phyloP scores from a whole-genome alignment of 2,329 filamentous ascomycete species.

The Iodosphaeria phyllophila region DNA sequence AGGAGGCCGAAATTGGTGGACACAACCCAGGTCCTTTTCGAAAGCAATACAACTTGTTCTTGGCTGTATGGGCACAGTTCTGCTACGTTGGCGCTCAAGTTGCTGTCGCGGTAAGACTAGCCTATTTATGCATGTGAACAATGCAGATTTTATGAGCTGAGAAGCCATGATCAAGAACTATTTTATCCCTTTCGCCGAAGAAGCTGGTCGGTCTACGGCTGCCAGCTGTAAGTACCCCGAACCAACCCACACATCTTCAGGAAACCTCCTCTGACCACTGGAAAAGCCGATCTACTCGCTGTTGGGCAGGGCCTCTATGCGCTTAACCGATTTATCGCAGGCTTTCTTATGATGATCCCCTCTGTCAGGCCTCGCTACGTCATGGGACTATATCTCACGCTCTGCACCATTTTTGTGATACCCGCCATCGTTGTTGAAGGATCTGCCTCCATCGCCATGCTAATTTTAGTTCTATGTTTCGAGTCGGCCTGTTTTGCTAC shows the following conservation, averaged over 20 bases:
- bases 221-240: neutral
- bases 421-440: conserved; percentile 26
- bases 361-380: conserved; percentile 46
- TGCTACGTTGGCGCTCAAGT: conserved; percentile 61
- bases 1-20: no score
- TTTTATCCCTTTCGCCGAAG: no score
- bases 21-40: no score
- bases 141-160: no score
- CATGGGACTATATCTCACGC: conserved; percentile 45
- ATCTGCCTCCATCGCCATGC: conserved; percentile 35
- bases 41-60: conserved; percentile 60
- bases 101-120: conserved; percentile 26
- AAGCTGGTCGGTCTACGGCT: no score
- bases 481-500: conserved; percentile 69
- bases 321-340: conserved; percentile 51
- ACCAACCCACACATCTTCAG: conserved; percentile 16
- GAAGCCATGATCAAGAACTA: no score
- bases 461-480: conserved; percentile 59
- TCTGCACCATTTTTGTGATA: conserved; percentile 43
- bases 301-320: conserved; percentile 59
- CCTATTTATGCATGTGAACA: neutral
- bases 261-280: conserved; percentile 5
- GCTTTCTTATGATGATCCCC: conserved; percentile 48
- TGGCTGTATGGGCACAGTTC: conserved; percentile 59
- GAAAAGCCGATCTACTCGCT: conserved; percentile 42